phyloP scores from a whole-genome alignment of 306 rosid species.

The Cyclanthera cordifolia region DNA sequence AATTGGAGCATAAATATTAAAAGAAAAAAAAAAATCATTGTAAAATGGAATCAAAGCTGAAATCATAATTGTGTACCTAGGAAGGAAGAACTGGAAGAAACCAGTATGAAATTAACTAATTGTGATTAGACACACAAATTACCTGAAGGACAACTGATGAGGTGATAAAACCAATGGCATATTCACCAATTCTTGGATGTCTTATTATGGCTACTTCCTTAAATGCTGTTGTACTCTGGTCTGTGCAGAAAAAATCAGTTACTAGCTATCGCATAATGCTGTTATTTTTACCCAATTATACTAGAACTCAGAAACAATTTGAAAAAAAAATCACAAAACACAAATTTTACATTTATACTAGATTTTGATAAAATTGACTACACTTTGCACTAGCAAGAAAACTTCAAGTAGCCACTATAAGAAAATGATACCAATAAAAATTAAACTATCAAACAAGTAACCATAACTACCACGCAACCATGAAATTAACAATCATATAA shows the following conservation, averaged over 20 bases:
- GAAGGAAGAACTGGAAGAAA: neutral
- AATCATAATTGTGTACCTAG: neutral
- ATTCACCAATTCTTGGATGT: conserved; percentile 46
- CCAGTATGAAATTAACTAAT: neutral
- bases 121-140: neutral
- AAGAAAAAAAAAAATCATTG: neutral
- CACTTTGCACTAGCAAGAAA: neutral
- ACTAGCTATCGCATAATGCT: neutral
- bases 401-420: neutral
- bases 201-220: conserved; percentile 50
- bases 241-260: conserved; percentile 18
- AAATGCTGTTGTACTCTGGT: conserved; percentile 42
- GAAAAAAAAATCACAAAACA: neutral
- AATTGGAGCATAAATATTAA: neutral
- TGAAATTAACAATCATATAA: neutral
- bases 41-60: neutral
- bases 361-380: neutral
- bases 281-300: neutral
- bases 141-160: conserved; percentile 45
- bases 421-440: neutral
- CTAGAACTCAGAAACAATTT: neutral
- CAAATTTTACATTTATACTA: neutral
- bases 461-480: neutral
- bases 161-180: conserved; percentile 42
- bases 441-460: neutral